These are phyloP conservation scores for Sporisorium reilianum DNA, from an alignment of 1,284 basidiomycete species.

Conservation along the genomic window DNA sequence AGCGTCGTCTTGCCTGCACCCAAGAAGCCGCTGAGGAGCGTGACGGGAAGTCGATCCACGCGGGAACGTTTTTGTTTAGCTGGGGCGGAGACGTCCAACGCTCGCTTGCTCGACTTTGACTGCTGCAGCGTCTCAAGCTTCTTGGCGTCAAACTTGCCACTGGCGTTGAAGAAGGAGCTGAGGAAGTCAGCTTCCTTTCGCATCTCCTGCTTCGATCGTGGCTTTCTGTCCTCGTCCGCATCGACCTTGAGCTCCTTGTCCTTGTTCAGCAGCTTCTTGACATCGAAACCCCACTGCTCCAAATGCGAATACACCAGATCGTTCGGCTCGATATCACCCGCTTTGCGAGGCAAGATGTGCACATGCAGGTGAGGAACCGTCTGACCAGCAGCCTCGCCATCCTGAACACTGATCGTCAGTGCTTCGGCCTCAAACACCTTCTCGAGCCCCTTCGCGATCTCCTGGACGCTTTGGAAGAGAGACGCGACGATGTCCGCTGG, in stretches of 20 bases:
- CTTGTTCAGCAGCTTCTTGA: conserved; percentile 28
- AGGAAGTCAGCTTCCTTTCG: conserved; percentile 54
- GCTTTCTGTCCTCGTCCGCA: conserved; percentile 56
- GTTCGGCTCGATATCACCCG: conserved; percentile 63
- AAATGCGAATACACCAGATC: conserved; percentile 60
- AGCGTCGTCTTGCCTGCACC: conserved; percentile 73
- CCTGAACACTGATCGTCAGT: conserved; percentile 64
- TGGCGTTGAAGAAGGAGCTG: conserved; percentile 23
- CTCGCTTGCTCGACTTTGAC: conserved; percentile 20
- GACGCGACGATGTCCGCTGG: conserved; percentile 40
- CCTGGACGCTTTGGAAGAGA: conserved; percentile 61
- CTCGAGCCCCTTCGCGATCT: conserved; percentile 55
- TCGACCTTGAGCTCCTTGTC: conserved; percentile 25
- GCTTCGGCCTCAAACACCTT: conserved; percentile 55
- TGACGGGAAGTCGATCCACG: conserved; percentile 70
- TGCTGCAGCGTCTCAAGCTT: conserved; percentile 11
- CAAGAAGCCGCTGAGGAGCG: conserved; percentile 71
- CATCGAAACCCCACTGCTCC: conserved; percentile 56
- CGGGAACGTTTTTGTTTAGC: conserved; percentile 29
- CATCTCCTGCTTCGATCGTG: conserved; percentile 59
- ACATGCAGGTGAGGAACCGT: conserved; percentile 66
- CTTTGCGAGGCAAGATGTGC: conserved; percentile 64
- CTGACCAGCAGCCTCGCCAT: conserved; percentile 60
- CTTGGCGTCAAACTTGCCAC: conserved; percentile 28
- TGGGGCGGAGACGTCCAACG: conserved; percentile 3